These are phyloP conservation scores for Termitomyces sp. DNA, from an alignment of 768 basidiomycete genomes.

Conservation along the genomic window DNA sequence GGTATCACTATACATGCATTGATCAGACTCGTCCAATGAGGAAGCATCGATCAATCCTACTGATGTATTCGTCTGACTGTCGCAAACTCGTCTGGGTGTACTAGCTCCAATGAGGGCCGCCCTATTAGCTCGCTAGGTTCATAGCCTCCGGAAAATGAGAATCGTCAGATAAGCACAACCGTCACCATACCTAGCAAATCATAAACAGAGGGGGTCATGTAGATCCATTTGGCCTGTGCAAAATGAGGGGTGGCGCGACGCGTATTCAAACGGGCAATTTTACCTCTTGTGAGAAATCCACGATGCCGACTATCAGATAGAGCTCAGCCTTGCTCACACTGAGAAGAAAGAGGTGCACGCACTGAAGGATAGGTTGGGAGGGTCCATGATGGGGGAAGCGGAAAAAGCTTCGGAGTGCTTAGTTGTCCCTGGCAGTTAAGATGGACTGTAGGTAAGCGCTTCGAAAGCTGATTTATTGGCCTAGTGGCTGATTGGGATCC, in stretches of 20 bases:
- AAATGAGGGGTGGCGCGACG: constrained; percentile 11
- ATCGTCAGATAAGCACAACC: not conserved
- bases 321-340: constrained; percentile 2
- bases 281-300: constrained; percentile 76
- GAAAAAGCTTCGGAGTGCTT: constrained; percentile 11
- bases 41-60: constrained; percentile 29
- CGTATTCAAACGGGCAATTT: constrained; percentile 7
- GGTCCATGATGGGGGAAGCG: constrained; percentile 32
- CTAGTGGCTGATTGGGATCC: constrained; percentile 10
- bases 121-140: constrained; percentile 71
- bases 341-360: constrained; percentile 23
- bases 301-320: constrained; percentile 57
- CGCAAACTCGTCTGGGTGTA: constrained; percentile 75
- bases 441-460: constrained; percentile 10
- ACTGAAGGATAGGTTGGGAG: constrained; percentile 80
- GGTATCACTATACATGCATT: constrained; percentile 50
- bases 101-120: constrained; percentile 64
- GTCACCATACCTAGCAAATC: constrained; percentile 52
- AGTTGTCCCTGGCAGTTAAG: constrained; percentile 10
- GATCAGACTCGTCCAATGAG: not conserved
- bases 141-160: constrained; percentile 42
- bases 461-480: constrained; percentile 15
- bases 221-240: constrained; percentile 61
- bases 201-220: constrained; percentile 57
- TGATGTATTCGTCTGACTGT: constrained; percentile 67